Percentiles rank a stretch among this genome's conserved stretches.
phyloP scores from a whole-genome alignment of 139 green algal species.

The Asterochloris erici region DNA sequence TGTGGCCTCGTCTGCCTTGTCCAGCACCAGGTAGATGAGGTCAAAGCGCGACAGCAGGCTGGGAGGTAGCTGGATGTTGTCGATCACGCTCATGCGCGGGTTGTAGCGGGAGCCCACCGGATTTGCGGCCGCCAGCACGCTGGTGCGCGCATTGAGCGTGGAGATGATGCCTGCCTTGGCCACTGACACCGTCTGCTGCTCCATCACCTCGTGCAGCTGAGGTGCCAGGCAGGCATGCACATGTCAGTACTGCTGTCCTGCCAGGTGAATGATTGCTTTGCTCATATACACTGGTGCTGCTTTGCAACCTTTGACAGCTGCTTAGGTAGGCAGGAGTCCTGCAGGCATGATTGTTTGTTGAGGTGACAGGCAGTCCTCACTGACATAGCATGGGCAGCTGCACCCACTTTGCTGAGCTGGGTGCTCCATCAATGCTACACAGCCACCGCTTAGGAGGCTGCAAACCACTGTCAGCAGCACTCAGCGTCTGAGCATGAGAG shows the following conservation, averaged over 20 bases:
- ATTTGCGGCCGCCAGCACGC: constrained; percentile 75
- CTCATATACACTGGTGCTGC: background rate
- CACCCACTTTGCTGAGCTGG: too few relatives aligned
- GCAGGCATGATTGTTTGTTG: background rate
- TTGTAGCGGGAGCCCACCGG: constrained; percentile 83
- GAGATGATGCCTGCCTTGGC: constrained; percentile 98
- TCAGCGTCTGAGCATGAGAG: background rate
- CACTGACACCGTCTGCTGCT: constrained; percentile 98
- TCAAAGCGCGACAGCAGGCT: constrained; percentile 92
- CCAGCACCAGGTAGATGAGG: constrained; percentile 96
- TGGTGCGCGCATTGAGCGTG: constrained; percentile 95
- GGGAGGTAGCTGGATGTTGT: constrained; percentile 98
- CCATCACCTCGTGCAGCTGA: constrained; percentile 94
- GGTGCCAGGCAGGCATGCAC: background rate
- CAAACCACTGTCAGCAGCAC: background rate
- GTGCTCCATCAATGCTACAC: background rate
- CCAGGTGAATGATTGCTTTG: background rate
- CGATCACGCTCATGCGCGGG: constrained; percentile 78
- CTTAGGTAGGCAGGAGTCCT: background rate
- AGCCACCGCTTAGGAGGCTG: background rate
- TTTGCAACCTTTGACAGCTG: too few relatives aligned
- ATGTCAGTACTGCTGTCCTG: too few relatives aligned
- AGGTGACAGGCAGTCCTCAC: background rate
- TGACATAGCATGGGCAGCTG: too few relatives aligned
- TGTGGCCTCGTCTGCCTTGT: constrained; percentile 78